Evolutionary conservation across 306 rosid genomes (phyloP).

Genomic region (Trifolium subterraneum): DNA sequence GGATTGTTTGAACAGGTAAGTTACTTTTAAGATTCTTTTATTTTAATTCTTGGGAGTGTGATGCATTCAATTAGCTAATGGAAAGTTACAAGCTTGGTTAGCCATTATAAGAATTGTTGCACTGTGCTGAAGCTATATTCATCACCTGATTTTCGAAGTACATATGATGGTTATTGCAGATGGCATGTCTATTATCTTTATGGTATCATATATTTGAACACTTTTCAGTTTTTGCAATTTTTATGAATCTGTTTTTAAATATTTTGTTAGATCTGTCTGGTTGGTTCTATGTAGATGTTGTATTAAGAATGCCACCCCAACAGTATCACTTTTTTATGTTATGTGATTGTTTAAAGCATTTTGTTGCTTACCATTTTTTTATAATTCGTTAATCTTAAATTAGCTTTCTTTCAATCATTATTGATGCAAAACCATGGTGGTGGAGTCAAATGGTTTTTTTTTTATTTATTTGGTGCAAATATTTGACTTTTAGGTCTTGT

Average conservation of each 20-base stretch:
- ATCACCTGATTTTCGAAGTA: conserved; percentile 29
- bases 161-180: conserved; percentile 4
- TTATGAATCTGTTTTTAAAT: neutral
- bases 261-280: conserved; percentile 6
- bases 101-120: conserved; percentile 22
- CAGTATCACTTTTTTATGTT: conserved; percentile 6
- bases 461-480: conserved; percentile 5
- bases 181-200: conserved; percentile 8
- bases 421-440: conserved; percentile 24
- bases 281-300: conserved; percentile 26
- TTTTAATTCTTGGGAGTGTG: conserved; percentile 12
- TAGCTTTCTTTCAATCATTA: conserved; percentile 8
- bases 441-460: conserved; percentile 26
- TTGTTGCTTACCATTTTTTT: neutral
- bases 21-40: conserved; percentile 38
- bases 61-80: conserved; percentile 31
- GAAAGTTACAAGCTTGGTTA: neutral
- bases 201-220: conserved; percentile 13
- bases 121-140: conserved; percentile 28
- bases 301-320: conserved; percentile 12
- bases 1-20: conserved; percentile 95
- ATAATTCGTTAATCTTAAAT: conserved; percentile 18
- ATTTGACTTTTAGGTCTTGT: conserved; percentile 16
- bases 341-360: conserved; percentile 18
- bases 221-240: conserved; percentile 29